Evolutionary conservation across 805 yeast species (phyloP).

Genomic region (Suhomyces pyralidae): DNA sequence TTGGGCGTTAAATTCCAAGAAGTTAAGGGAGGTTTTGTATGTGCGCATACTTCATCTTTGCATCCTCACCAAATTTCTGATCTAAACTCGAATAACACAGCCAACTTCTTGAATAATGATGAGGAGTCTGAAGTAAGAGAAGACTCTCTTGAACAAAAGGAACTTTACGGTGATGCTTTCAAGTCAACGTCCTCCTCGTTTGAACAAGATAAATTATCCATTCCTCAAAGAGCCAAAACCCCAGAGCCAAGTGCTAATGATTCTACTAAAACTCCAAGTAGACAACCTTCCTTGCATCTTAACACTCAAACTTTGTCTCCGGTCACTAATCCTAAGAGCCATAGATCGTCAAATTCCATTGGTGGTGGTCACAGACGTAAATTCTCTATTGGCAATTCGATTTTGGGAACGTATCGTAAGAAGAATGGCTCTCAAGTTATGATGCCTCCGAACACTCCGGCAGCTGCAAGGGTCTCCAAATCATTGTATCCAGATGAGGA

Average conservation of each 20-base stretch:
- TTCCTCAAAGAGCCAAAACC: slow-evolving; percentile 18
- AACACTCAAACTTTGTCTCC: slow-evolving; percentile 30
- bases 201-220: slow-evolving; percentile 13
- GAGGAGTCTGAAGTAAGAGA: slow-evolving; percentile 12
- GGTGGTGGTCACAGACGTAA: slow-evolving; percentile 52
- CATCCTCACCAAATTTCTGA: slow-evolving; percentile 9
- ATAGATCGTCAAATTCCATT: slow-evolving; percentile 38
- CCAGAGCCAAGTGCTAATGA: slow-evolving; percentile 21
- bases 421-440: slow-evolving; percentile 41
- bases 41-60: slow-evolving; percentile 63
- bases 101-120: slow-evolving; percentile 13
- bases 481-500: slow-evolving; percentile 27
- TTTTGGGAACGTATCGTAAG: slow-evolving; percentile 48
- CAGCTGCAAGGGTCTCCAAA: slow-evolving; percentile 40
- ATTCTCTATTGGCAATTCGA: slow-evolving; percentile 59
- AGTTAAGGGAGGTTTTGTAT: slow-evolving; percentile 90
- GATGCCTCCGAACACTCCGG: slow-evolving; percentile 57
- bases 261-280: slow-evolving; percentile 24
- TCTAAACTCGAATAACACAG: slow-evolving; percentile 13
- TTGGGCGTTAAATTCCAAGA: slow-evolving; percentile 81
- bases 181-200: slow-evolving; percentile 29
- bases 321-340: slow-evolving; percentile 26
- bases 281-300: slow-evolving; percentile 38
- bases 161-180: slow-evolving; percentile 41
- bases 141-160: slow-evolving; percentile 25